phyloP scores from a whole-genome alignment of 1,284 basidiomycete genomes.

The Omphalotus olearius region DNA sequence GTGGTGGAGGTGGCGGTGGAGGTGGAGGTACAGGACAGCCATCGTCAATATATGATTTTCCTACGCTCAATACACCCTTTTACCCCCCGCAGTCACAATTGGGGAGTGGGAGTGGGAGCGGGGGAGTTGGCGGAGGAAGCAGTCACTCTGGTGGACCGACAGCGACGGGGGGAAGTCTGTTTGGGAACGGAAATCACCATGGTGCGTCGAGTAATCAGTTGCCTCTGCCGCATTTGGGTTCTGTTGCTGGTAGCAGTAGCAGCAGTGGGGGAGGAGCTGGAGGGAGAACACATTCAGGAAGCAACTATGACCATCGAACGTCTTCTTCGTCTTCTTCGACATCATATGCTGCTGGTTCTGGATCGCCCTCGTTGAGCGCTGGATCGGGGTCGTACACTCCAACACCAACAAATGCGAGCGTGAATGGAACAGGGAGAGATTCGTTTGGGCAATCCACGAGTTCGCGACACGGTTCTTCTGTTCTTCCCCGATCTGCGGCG shows the following conservation, averaged over 20 bases:
- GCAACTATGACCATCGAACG: constrained; percentile 2
- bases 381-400: too few species aligned
- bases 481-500: background rate
- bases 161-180: background rate
- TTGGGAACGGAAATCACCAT: background rate
- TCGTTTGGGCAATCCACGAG: constrained; percentile 7
- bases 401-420: too few species aligned
- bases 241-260: constrained; percentile 2
- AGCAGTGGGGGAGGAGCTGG: background rate
- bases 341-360: too few species aligned
- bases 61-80: constrained; percentile 10
- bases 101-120: background rate
- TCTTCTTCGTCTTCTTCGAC: background rate
- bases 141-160: background rate
- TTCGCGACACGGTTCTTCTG: constrained; percentile 5
- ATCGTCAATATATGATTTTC: constrained; percentile 4
- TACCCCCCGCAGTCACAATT: constrained; percentile 4
- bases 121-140: background rate
- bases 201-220: constrained; percentile 1
- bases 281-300: too few species aligned
- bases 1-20: background rate
- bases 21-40: background rate
- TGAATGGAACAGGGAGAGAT: too few species aligned
- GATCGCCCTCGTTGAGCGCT: too few species aligned
- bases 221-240: background rate